Base-by-base conservation (phyloP, 192 early-diverging fungal genomes). In the Coemansia sp. region DNA sequence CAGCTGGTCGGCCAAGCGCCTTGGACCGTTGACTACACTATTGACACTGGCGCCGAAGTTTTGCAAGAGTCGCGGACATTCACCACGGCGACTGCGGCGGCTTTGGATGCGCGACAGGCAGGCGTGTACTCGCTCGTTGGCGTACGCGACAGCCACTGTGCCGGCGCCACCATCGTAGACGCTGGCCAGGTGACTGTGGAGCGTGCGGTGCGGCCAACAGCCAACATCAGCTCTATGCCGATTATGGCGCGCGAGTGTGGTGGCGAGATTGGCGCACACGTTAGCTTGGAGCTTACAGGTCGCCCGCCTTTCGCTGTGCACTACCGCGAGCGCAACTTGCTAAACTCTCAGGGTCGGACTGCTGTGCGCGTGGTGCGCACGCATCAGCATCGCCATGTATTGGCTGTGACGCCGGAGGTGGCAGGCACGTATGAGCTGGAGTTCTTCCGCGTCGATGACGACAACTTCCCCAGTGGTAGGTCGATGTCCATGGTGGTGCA, bases 201-300 rank as follows among this genome's bases (percentile, higher is more conserved):
- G n/a, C 62, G 39, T 3, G 67, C 77, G 6, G 61, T 66, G 11
- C 48, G 35, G 39, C 82, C 82, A 7, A n/a, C 40, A 7, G 63
- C 64, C 21, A 74, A 67, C 29, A 48, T 84, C 33, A 66, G 65
- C n/a, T 62, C 82, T 33, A 50, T 65, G 40, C 63, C 82, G 2
- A 76, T 84, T 17, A 79, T 68, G 31, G 73, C 82, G n/a, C 75
- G 64, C 39, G 82, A 78, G 46, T 84, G 82, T 40, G 82, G 70
- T 33, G 82, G 82, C 17, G 73, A 70, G 41, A 79, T 84, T 27
- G 82, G 82, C 42, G 73, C 74, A 4, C 66, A 73, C 61, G 27
- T 84, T 9, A 71, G 63, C 4, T 61, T 84, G 33, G 74, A 84
- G 70, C 68, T 84, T 44, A 17, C 67, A 0, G 82, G 82, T 7